Percentiles rank a stretch among this genome's conserved stretches.
Evolutionary conservation across 2,329 filamentous ascomycete species (phyloP).

Genomic region (Alternaria sp.): DNA sequence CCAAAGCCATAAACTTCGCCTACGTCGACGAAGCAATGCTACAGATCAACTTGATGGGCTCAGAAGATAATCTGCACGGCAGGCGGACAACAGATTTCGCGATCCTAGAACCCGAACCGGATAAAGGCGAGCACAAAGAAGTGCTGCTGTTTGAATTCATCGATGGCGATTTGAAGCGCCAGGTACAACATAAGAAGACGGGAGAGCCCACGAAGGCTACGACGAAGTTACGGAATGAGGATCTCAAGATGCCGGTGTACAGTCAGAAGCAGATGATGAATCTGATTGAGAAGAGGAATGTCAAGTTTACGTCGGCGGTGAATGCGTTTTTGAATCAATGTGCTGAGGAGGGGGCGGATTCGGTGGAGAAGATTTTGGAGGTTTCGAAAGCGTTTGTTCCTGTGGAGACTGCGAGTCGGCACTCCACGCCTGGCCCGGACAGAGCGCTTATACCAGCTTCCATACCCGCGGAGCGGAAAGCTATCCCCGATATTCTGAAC

Average conservation of each 20-base stretch:
- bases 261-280: conserved; percentile 90
- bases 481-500: conserved; percentile 81
- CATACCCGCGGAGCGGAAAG: conserved; percentile 81
- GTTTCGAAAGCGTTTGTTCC: conserved; percentile 70
- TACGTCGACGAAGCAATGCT: conserved; percentile 87
- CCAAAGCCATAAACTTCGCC: conserved; percentile 78
- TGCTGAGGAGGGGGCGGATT: conserved; percentile 67
- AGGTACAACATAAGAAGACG: conserved; percentile 74
- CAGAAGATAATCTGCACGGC: conserved; percentile 69
- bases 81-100: conserved; percentile 57
- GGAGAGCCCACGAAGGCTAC: conserved; percentile 73
- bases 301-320: conserved; percentile 79
- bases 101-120: conserved; percentile 44
- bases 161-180: conserved; percentile 86
- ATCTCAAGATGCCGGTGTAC: conserved; percentile 89
- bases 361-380: conserved; percentile 68
- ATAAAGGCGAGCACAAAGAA: conserved; percentile 61
- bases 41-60: conserved; percentile 77
- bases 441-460: conserved; percentile 64
- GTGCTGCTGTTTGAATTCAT: conserved; percentile 91
- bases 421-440: conserved; percentile 51
- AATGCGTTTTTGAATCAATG: conserved; percentile 79
- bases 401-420: conserved; percentile 56
- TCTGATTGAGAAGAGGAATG: conserved; percentile 87
- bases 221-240: conserved; percentile 74